Percentiles rank a stretch among this genome's conserved stretches.
phyloP scores from a whole-genome alignment of 2,329 filamentous ascomycete species.

The Cryoendolithus antarcticus region DNA sequence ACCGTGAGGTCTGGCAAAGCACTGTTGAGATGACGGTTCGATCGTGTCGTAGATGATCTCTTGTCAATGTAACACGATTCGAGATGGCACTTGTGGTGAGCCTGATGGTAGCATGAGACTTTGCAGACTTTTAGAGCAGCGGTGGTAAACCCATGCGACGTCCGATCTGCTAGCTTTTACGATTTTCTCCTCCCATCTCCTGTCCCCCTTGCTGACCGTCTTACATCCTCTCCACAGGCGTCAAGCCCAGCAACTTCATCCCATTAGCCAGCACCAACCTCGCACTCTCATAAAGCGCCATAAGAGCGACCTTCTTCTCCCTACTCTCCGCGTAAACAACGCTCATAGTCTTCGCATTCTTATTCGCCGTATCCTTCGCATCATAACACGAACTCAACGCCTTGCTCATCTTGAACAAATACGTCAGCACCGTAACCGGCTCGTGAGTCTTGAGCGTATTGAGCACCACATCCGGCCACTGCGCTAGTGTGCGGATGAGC shows the following conservation, averaged over 20 bases:
- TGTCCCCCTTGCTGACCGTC: neutral
- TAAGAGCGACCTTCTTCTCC: slow-evolving; percentile 56
- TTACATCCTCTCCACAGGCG: slow-evolving; percentile 54
- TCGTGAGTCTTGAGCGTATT: slow-evolving; percentile 79
- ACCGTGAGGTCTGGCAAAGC: too few relatives aligned
- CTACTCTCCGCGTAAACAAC: slow-evolving; percentile 63
- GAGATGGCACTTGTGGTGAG: neutral
- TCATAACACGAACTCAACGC: slow-evolving; percentile 69
- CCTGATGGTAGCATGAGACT: neutral
- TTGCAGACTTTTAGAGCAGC: too few relatives aligned
- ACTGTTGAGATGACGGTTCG: too few relatives aligned
- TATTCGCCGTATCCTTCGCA: slow-evolving; percentile 32
- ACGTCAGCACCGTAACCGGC: slow-evolving; percentile 54
- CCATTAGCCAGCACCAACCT: slow-evolving; percentile 68
- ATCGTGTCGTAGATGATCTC: neutral
- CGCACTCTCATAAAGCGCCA: slow-evolving; percentile 67
- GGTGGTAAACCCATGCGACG: neutral
- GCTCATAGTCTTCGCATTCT: slow-evolving; percentile 40
- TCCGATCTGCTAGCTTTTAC: neutral
- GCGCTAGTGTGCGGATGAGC: slow-evolving; percentile 59
- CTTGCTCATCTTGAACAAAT: slow-evolving; percentile 81
- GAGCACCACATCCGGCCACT: slow-evolving; percentile 74
- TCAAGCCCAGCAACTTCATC: slow-evolving; percentile 69
- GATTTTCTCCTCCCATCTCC: neutral
- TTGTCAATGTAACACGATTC: neutral